Percentiles rank a stretch among this genome's conserved stretches.
Conservation (phyloP, 208 protist species). For the Wallacemonas sp. region DNA sequence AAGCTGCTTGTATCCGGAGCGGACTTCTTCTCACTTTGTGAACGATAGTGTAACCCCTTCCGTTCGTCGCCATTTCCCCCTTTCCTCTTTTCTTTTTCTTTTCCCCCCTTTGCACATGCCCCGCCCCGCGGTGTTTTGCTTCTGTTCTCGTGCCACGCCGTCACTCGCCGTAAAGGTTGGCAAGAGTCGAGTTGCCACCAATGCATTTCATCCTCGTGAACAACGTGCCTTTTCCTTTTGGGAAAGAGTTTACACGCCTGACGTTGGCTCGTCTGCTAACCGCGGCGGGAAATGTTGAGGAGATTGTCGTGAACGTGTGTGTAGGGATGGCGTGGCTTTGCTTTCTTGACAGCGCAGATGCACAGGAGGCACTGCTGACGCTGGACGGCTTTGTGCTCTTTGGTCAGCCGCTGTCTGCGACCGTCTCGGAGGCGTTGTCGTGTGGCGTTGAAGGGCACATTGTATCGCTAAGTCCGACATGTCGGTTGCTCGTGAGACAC, state of each 20-base stretch:
- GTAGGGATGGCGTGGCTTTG: slow-evolving; percentile 44
- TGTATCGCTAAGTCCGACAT: slow-evolving; percentile 41
- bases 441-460: slow-evolving; percentile 53
- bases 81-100: too few species aligned
- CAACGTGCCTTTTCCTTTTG: slow-evolving; percentile 50
- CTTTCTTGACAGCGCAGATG: slow-evolving; percentile 51
- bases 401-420: slow-evolving; percentile 36
- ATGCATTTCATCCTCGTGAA: slow-evolving; percentile 64
- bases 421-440: slow-evolving; percentile 38
- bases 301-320: slow-evolving; percentile 59
- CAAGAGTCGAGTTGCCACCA: too few species aligned
- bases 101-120: too few species aligned
- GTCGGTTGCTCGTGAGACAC: slow-evolving; percentile 42
- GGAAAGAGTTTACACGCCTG: slow-evolving; percentile 53
- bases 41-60: not conserved
- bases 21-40: too few species aligned
- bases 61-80: not conserved
- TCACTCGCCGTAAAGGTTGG: too few species aligned
- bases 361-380: slow-evolving; percentile 64
- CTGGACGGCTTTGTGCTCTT: slow-evolving; percentile 68
- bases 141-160: too few species aligned
- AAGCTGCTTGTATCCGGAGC: too few species aligned
- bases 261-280: slow-evolving; percentile 47
- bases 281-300: slow-evolving; percentile 33
- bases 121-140: too few species aligned